Evolutionary conservation across 2,329 filamentous ascomycete species (phyloP), one percentile per base, ranked within the genome.

Genomic region (Fusarium paranaense): DNA sequence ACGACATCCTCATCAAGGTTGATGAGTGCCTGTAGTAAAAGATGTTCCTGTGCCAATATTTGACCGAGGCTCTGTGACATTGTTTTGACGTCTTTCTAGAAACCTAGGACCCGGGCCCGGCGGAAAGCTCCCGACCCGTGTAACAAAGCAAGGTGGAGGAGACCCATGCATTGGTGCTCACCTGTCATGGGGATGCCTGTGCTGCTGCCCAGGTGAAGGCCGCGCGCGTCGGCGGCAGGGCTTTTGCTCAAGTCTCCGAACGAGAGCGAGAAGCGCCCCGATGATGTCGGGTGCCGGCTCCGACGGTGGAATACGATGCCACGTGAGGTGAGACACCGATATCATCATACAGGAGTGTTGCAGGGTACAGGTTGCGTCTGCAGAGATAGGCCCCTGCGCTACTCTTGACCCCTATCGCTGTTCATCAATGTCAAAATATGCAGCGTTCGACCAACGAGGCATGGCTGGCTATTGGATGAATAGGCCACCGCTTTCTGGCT

Each of bases 241-340:
- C 70, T 35, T n/a, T 22, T 35, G 45, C 47, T 33, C 18, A 33
- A 45, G 40, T 38, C 25, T 16, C 35, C 25, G 50, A 45, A 57
- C 54, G 22, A 40, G 38, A 35, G 27, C 18, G 33, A 70, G 42
- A 59, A 38, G 56, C 52, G 45, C 63, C 25, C 63, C 66, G 62
- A 37, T 22, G 59, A 69, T 45, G 50, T 71, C 56, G 67, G 66
- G 37, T 64, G 54, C 62, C 40, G 38, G 59, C 47, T 66, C 37
- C 54, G 33, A 64, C 62, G 59, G 37, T 61, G 58, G 58, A 57
- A 54, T 60, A 37, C 40, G 60, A 52, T 56, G 58, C 66, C 66
- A 62, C 57, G 71, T 69, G 65, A 74, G 64, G 47, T 67, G 62
- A 65, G 67, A 71, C 60, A 66, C 47, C 73, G 37, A 73, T 72